phyloP scores from a whole-genome alignment of 441 rosid genomes.

The Gossypium schwendimanii region DNA sequence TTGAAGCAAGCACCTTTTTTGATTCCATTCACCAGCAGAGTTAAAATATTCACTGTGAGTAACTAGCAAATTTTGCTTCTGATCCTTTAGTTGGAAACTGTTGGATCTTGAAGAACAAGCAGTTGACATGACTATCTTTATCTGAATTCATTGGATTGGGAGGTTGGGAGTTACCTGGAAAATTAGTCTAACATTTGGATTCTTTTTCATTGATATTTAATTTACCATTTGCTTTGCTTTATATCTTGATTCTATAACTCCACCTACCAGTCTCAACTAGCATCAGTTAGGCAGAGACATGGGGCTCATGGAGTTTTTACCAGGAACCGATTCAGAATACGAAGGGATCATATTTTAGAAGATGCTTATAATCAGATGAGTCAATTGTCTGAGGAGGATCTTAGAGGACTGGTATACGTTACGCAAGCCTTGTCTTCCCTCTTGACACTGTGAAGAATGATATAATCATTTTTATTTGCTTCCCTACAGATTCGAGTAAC shows the following conservation, averaged over 20 bases:
- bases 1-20: conserved; percentile 94
- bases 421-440: conserved; percentile 20
- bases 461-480: conserved; percentile 22
- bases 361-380: conserved; percentile 99
- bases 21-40: conserved; percentile 95
- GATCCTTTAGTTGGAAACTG: conserved; percentile 9
- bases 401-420: conserved; percentile 67
- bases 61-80: background rate
- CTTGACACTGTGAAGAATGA: conserved; percentile 6
- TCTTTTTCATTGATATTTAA: conserved; percentile 1
- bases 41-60: conserved; percentile 71
- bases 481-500: conserved; percentile 81
- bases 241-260: conserved; percentile 13
- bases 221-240: conserved; percentile 16
- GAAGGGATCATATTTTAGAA: conserved; percentile 90
- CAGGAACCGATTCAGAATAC: conserved; percentile 82
- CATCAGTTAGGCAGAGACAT: conserved; percentile 59
- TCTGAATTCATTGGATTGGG: conserved; percentile 11
- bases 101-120: conserved; percentile 5
- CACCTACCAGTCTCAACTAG: conserved; percentile 66
- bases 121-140: background rate
- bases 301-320: conserved; percentile 72
- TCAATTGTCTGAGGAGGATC: conserved; percentile 90
- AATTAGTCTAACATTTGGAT: conserved; percentile 1
- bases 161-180: conserved; percentile 2